Conservation (phyloP, 768 basidiomycete species). For the Amyloporia xantha region DNA sequence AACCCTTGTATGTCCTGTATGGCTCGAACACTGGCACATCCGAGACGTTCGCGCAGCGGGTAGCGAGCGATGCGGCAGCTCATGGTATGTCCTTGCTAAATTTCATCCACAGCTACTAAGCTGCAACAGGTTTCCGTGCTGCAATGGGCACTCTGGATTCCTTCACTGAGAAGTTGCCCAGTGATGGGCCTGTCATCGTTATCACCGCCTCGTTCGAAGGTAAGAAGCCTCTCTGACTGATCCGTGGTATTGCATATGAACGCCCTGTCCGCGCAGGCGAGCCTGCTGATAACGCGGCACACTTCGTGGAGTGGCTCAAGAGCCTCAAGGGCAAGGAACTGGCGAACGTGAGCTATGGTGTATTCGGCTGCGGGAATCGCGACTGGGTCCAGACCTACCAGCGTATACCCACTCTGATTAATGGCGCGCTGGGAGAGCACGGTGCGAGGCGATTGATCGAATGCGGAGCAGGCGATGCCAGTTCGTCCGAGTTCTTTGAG, state of each 20-base stretch:
- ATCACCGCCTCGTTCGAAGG: slow-evolving; percentile 45
- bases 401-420: slow-evolving; percentile 36
- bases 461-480: slow-evolving; percentile 38
- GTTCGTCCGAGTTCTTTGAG: slow-evolving; percentile 36
- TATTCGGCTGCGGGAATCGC: slow-evolving; percentile 45
- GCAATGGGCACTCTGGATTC: slow-evolving; percentile 36
- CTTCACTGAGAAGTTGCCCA: slow-evolving; percentile 29
- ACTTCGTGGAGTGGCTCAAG: slow-evolving; percentile 37
- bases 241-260: too few relatives aligned
- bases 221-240: too few relatives aligned
- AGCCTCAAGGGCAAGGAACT: slow-evolving; percentile 24
- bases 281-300: slow-evolving; percentile 43
- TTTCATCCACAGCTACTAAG: not conserved
- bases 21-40: slow-evolving; percentile 45
- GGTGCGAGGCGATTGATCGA: slow-evolving; percentile 32
- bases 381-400: slow-evolving; percentile 45
- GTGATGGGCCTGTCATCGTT: slow-evolving; percentile 38
- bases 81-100: slow-evolving; percentile 26
- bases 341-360: slow-evolving; percentile 31
- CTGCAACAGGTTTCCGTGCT: slow-evolving; percentile 30
- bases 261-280: slow-evolving; percentile 22
- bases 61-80: slow-evolving; percentile 31
- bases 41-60: slow-evolving; percentile 40
- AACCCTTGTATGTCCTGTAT: slow-evolving; percentile 34
- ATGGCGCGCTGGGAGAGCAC: slow-evolving; percentile 26